A percentile compares a stretch with the other conserved stretches of the same genome.
Evolutionary conservation across 2,329 filamentous ascomycete species (phyloP).

Genomic region (Sporothrix inflata): DNA sequence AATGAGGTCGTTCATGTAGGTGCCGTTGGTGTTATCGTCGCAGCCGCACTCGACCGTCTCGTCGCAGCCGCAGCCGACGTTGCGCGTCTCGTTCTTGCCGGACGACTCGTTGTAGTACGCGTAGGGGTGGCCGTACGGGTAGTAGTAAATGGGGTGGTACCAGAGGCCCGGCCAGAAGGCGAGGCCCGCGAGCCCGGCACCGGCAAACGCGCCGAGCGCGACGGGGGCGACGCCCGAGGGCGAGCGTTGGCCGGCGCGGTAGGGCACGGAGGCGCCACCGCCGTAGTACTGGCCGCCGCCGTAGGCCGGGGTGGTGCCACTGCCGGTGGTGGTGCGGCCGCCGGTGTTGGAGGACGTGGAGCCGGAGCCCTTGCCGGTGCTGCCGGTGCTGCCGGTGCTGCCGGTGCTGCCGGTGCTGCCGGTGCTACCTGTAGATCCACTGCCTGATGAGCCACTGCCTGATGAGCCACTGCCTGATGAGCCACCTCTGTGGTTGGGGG

Average conservation of each 20-base stretch:
- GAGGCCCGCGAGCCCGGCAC: constrained; percentile 49
- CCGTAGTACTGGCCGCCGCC: constrained; percentile 68
- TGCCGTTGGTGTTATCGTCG: constrained; percentile 66
- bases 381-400: constrained; percentile 20
- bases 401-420: constrained; percentile 17
- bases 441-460: constrained; percentile 19
- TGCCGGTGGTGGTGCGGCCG: constrained; percentile 60
- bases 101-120: constrained; percentile 55
- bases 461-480: constrained; percentile 1
- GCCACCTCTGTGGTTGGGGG: constrained; percentile 1
- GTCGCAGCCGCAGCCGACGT: constrained; percentile 65
- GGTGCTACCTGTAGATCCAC: constrained; percentile 31
- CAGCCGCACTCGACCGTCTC: constrained; percentile 63
- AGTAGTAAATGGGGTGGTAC: constrained; percentile 65
- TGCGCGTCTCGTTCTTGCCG: constrained; percentile 60
- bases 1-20: constrained; percentile 64
- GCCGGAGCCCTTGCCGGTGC: constrained; percentile 30
- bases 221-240: constrained; percentile 58
- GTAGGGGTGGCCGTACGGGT: constrained; percentile 58
- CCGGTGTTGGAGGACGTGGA: constrained; percentile 47
- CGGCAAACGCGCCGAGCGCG: constrained; percentile 51
- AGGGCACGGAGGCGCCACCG: constrained; percentile 66
- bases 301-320: constrained; percentile 59
- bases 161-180: constrained; percentile 68
- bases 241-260: constrained; percentile 55